Evolutionary conservation across 306 rosid species (phyloP).

Genomic region (Erythrophleum fordii): DNA sequence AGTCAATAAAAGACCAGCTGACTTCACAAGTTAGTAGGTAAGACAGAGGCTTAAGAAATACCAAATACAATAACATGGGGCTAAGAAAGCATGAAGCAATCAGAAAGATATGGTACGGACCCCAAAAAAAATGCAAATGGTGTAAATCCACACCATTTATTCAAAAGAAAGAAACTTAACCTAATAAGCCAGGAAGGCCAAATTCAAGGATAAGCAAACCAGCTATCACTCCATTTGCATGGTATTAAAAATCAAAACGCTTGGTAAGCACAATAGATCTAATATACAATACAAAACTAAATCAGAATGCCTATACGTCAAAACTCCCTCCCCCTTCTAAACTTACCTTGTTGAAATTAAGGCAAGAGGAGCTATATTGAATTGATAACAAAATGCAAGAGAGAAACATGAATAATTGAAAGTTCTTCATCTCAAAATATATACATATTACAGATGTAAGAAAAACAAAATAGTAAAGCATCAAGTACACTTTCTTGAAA

Average conservation of each 20-base stretch:
- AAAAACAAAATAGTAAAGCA: conserved; percentile 19
- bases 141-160: conserved; percentile 5
- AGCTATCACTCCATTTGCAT: conserved; percentile 19
- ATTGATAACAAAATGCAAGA: conserved; percentile 16
- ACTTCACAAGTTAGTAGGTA: conserved; percentile 30
- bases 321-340: conserved; percentile 7
- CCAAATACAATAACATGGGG: not conserved
- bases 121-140: not conserved
- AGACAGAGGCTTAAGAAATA: conserved; percentile 8
- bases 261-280: conserved; percentile 11
- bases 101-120: not conserved
- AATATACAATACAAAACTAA: not conserved
- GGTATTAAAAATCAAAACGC: conserved; percentile 3
- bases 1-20: not conserved
- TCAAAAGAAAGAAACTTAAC: conserved; percentile 10
- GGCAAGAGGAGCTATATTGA: not conserved
- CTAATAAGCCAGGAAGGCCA: conserved; percentile 19
- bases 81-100: not conserved
- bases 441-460: not conserved
- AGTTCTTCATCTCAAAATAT: conserved; percentile 11
- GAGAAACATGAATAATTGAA: conserved; percentile 18
- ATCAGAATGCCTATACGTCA: not conserved
- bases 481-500: conserved; percentile 11
- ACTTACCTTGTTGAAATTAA: conserved; percentile 21
- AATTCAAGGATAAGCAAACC: conserved; percentile 17